Evolutionary conservation across 2,329 filamentous ascomycete genomes (phyloP).

Genomic region (Acrocalymma vagum): DNA sequence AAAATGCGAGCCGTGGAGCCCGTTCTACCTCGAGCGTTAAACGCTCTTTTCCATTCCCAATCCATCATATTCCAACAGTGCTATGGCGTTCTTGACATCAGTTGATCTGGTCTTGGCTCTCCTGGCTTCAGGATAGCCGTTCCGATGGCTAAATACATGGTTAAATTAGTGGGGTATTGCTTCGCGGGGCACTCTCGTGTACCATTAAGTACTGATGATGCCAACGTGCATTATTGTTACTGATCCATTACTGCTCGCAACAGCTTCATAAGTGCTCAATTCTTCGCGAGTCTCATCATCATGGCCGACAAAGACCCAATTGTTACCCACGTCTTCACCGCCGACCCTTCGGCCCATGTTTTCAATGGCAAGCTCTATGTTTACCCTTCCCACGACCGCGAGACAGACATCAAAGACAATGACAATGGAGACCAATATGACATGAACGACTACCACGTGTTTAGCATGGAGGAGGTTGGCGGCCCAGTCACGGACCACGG

Average conservation of each 20-base stretch:
- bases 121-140: slow-evolving; percentile 32
- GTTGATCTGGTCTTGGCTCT: slow-evolving; percentile 16
- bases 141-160: slow-evolving; percentile 45
- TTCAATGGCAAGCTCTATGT: slow-evolving; percentile 80
- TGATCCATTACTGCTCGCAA: not conserved
- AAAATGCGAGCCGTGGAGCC: slow-evolving; percentile 26
- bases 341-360: slow-evolving; percentile 82
- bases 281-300: slow-evolving; percentile 3
- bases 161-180: slow-evolving; percentile 27
- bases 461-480: slow-evolving; percentile 67
- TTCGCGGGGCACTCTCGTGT: slow-evolving; percentile 35
- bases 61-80: slow-evolving; percentile 22
- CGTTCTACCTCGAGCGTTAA: slow-evolving; percentile 17
- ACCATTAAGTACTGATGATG: slow-evolving; percentile 31
- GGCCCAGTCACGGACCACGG: slow-evolving; percentile 76
- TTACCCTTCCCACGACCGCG: slow-evolving; percentile 82
- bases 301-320: slow-evolving; percentile 63
- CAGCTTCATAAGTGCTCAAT: not conserved
- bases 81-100: slow-evolving; percentile 25
- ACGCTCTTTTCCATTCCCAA: slow-evolving; percentile 18
- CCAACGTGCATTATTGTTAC: slow-evolving; percentile 12
- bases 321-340: slow-evolving; percentile 79
- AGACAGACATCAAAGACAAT: slow-evolving; percentile 78
- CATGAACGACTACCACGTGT: slow-evolving; percentile 85
- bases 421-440: slow-evolving; percentile 88